Evolutionary conservation across 345 rosid genomes (phyloP).

Genomic region (Isatis tinctoria): DNA sequence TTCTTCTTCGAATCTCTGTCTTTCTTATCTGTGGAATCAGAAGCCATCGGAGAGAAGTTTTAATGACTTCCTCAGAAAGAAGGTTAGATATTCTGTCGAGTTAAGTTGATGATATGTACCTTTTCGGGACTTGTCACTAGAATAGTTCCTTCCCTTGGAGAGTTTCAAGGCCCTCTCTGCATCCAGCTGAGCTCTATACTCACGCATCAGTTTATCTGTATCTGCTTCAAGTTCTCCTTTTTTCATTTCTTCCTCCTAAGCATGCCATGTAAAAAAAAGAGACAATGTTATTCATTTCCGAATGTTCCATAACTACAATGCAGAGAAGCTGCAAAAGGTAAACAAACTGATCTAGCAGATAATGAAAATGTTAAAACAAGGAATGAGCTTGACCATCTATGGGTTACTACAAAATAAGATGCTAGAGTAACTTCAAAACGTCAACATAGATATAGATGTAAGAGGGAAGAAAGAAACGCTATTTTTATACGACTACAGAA

Average conservation of each 20-base stretch:
- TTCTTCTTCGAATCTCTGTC: conserved; percentile 77
- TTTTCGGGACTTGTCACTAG: conserved; percentile 58
- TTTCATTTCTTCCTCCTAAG: conserved; percentile 83
- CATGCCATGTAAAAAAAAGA: background rate
- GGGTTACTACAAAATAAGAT: background rate
- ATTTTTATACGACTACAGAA: background rate
- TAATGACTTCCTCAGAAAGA: conserved; percentile 1
- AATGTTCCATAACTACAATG: background rate
- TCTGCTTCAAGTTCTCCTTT: conserved; percentile 89
- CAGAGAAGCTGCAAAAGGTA: background rate
- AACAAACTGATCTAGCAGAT: background rate
- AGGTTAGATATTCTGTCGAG: background rate
- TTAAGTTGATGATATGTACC: conserved; percentile 35
- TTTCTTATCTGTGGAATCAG: conserved; percentile 61
- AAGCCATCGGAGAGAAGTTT: conserved; percentile 10
- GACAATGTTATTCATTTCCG: background rate
- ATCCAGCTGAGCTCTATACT: conserved; percentile 96
- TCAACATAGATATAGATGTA: background rate
- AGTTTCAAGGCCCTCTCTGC: conserved; percentile 95
- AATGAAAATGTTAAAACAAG: background rate
- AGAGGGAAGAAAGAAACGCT: background rate
- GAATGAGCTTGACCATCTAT: background rate
- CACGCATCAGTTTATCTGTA: conserved; percentile 92
- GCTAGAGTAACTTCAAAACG: background rate
- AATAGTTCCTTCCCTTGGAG: conserved; percentile 83